Evolutionary conservation across 345 rosid genomes (phyloP).

Genomic region (Aquilaria malaccensis): DNA sequence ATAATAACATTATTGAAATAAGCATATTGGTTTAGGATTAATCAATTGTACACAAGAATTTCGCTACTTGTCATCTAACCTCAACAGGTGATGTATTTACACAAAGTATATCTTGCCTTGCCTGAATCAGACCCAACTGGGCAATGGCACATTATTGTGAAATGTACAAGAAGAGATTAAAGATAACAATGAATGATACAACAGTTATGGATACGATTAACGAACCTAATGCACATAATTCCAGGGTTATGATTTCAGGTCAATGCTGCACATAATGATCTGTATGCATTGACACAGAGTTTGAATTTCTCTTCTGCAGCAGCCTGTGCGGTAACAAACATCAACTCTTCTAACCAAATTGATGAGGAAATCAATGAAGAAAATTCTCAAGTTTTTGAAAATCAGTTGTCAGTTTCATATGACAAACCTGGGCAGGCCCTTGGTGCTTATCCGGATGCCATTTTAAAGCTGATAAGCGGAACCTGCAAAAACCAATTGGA

Average conservation of each 20-base stretch:
- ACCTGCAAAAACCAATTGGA: slow-evolving; percentile 38
- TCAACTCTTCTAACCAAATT: neutral
- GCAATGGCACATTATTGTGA: neutral
- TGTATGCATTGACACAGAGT: slow-evolving; percentile 67
- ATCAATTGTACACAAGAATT: no score
- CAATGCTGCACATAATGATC: slow-evolving; percentile 59
- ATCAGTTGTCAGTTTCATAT: neutral
- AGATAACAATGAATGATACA: no score
- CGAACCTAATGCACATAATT: neutral
- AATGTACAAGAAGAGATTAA: no score
- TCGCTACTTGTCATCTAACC: no score
- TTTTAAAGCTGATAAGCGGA: slow-evolving; percentile 61
- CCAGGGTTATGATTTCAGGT: slow-evolving; percentile 13
- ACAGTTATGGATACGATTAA: no score
- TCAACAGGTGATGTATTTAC: no score
- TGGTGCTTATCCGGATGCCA: slow-evolving; percentile 97
- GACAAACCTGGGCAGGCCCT: slow-evolving; percentile 58
- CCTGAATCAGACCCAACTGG: no score
- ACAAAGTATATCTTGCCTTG: no score
- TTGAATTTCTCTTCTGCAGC: slow-evolving; percentile 87
- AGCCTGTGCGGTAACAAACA: slow-evolving; percentile 34
- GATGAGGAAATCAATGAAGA: neutral
- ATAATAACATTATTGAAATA: no score
- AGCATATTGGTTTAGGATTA: no score
- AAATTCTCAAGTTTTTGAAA: no score